A percentile compares a stretch with the other conserved stretches of the same genome.
Conservation (phyloP, 2,329 filamentous ascomycete genomes). For the Amphichorda felina region DNA sequence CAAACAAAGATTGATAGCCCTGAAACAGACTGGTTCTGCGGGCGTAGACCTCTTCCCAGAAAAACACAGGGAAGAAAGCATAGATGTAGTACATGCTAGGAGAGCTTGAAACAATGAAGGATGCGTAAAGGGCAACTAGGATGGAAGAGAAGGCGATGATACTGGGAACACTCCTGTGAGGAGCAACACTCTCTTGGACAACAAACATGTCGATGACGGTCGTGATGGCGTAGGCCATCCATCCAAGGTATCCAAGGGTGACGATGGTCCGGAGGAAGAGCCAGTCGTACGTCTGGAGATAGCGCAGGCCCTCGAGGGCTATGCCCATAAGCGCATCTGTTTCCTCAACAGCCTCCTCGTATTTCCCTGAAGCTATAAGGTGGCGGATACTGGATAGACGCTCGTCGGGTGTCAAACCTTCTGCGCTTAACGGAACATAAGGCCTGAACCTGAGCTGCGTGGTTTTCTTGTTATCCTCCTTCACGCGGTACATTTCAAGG, state of each 20-base stretch:
- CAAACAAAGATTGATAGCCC: constrained; percentile 58
- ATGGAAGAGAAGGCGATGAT: constrained; percentile 61
- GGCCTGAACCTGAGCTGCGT: constrained; percentile 68
- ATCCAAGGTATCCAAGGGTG: constrained; percentile 83
- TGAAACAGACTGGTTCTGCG: constrained; percentile 56
- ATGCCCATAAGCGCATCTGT: constrained; percentile 67
- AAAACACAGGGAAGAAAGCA: constrained; percentile 80
- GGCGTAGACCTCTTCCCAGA: constrained; percentile 93
- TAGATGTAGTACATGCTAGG: constrained; percentile 83
- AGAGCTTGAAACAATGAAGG: constrained; percentile 69
- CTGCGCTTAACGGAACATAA: constrained; percentile 56
- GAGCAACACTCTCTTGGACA: constrained; percentile 54
- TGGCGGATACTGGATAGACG: constrained; percentile 56
- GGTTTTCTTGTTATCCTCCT: constrained; percentile 72
- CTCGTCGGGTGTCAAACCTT: constrained; percentile 49
- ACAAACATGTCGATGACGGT: constrained; percentile 85
- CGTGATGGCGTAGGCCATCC: constrained; percentile 86
- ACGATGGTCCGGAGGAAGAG: constrained; percentile 83
- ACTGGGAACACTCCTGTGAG: constrained; percentile 48
- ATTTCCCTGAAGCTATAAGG: constrained; percentile 53
- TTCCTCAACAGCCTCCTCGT: constrained; percentile 68
- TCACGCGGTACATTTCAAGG: constrained; percentile 91
- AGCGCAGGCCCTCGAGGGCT: constrained; percentile 72
- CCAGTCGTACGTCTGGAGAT: constrained; percentile 98
- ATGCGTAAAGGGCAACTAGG: constrained; percentile 64